phyloP scores from a whole-genome alignment of 2,329 filamentous ascomycete genomes.

The Trichoderma atroviride region DNA sequence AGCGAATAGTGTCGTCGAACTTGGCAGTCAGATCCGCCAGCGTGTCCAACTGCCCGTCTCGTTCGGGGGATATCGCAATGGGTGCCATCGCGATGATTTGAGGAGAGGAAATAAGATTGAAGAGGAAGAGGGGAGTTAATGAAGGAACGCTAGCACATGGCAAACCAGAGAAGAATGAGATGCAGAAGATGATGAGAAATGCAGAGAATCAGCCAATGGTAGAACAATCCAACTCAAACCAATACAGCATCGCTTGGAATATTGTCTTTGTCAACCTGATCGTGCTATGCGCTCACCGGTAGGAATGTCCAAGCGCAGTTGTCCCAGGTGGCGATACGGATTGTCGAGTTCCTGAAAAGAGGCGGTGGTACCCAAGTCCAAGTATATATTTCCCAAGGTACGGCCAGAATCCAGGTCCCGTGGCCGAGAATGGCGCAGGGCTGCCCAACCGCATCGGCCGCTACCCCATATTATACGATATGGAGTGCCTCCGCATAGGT shows the following conservation, averaged over 20 bases:
- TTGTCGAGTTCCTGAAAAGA: slow-evolving; percentile 8
- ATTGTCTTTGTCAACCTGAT: neutral
- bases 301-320: neutral
- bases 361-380: slow-evolving; percentile 9
- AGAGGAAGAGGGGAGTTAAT: neutral
- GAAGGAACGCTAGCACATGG: neutral
- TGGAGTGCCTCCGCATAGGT: neutral
- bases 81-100: slow-evolving; percentile 53
- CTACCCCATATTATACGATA: neutral
- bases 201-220: neutral
- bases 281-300: neutral
- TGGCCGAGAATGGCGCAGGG: neutral
- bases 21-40: slow-evolving; percentile 62
- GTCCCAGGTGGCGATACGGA: slow-evolving; percentile 13
- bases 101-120: neutral
- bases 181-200: neutral
- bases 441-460: slow-evolving; percentile 1
- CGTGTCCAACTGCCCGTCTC: slow-evolving; percentile 40
- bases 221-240: neutral
- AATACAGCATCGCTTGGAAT: neutral
- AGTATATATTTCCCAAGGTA: neutral
- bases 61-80: slow-evolving; percentile 55
- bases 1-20: slow-evolving; percentile 86
- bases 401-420: neutral
- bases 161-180: neutral